Conservation (phyloP, 2,329 filamentous ascomycete genomes). For the Sporothrix curviconia region DNA sequence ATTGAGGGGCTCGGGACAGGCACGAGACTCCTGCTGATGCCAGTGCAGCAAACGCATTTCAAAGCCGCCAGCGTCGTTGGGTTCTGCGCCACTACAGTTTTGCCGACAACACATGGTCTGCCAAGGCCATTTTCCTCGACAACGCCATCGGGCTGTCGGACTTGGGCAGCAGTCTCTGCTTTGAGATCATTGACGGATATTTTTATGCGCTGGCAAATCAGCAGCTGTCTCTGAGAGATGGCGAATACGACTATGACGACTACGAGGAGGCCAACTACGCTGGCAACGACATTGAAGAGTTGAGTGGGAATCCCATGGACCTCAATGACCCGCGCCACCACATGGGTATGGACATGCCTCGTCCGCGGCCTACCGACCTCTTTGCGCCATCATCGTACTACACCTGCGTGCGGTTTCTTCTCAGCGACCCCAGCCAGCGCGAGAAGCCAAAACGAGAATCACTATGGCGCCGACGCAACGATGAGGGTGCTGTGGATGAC, state of each 20-base stretch:
- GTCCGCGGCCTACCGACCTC: neutral
- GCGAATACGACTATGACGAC: neutral
- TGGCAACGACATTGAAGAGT: neutral
- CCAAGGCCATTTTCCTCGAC: constrained; percentile 44
- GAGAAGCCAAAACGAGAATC: constrained; percentile 38
- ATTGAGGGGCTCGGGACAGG: neutral
- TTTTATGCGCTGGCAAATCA: constrained; percentile 68
- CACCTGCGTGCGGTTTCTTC: constrained; percentile 56
- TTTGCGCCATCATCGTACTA: constrained; percentile 54
- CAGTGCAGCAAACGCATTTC: neutral
- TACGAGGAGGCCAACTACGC: neutral
- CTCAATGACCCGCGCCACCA: neutral
- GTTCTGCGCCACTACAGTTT: constrained; percentile 49
- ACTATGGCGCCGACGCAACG: constrained; percentile 60
- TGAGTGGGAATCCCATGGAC: neutral
- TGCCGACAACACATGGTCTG: constrained; percentile 31
- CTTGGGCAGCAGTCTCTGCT: constrained; percentile 61
- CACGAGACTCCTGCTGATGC: too few species aligned
- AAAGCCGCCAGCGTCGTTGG: constrained; percentile 43
- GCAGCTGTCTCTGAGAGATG: constrained; percentile 25
- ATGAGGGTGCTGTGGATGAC: constrained; percentile 66
- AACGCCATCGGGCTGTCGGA: constrained; percentile 54
- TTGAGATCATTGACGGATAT: constrained; percentile 59
- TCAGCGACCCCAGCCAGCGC: constrained; percentile 36
- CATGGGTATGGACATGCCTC: neutral